phyloP scores from a whole-genome alignment of 768 basidiomycete genomes.

The Nidularia pulvinata region DNA sequence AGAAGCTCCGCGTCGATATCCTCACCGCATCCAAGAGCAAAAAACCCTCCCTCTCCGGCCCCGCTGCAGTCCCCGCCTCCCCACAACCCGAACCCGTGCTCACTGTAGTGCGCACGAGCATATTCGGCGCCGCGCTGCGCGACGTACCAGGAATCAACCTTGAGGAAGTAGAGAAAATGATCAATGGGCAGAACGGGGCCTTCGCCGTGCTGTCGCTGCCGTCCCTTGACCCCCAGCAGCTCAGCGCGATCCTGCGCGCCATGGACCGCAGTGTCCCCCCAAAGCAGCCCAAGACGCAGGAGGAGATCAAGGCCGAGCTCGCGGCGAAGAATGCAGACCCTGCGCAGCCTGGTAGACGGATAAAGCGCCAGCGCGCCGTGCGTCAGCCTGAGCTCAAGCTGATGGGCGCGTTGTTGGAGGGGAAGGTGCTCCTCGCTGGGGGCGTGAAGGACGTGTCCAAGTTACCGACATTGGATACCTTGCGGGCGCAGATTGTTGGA shows the following conservation, averaged over 20 bases:
- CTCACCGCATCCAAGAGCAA: conserved; percentile 48
- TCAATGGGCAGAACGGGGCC: conserved; percentile 54
- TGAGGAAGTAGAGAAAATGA: conserved; percentile 47
- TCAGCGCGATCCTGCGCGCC: conserved; percentile 64
- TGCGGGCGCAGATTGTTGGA: conserved; percentile 85
- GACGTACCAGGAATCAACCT: conserved; percentile 53
- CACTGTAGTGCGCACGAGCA: conserved; percentile 72
- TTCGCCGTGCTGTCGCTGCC: conserved; percentile 69
- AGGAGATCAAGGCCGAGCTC: conserved; percentile 45
- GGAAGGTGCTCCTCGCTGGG: conserved; percentile 60
- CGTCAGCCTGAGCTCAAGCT: conserved; percentile 68
- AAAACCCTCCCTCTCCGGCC: conserved; percentile 33
- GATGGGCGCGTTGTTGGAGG: conserved; percentile 81
- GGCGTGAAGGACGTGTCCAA: conserved; percentile 65
- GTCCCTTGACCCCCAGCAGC: conserved; percentile 69
- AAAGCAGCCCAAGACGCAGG: conserved; percentile 49
- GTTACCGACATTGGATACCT: conserved; percentile 75
- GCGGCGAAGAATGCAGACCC: conserved; percentile 63
- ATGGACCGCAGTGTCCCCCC: conserved; percentile 68
- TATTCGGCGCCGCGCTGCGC: conserved; percentile 79
- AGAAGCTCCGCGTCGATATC: conserved; percentile 71
- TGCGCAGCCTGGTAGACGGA: conserved; percentile 67
- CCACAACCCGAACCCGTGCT: conserved; percentile 46
- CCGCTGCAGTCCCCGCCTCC: conserved; percentile 19
- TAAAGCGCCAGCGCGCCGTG: conserved; percentile 55